Conservation (phyloP, 2,329 filamentous ascomycete species). For the Ascochyta koolunga region DNA sequence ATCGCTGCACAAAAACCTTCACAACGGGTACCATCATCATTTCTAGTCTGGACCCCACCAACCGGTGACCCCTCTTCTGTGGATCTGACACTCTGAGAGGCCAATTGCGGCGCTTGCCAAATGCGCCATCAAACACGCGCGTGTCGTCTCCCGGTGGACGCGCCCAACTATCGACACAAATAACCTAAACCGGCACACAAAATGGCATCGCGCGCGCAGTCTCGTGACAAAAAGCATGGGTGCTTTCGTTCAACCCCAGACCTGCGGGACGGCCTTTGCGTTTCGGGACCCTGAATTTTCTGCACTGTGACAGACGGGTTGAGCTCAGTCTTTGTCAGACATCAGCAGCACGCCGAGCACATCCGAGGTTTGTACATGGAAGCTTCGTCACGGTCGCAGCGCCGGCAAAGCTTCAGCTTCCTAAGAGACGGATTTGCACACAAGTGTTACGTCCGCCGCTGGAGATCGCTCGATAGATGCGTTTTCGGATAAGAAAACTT, state of each 20-base stretch:
- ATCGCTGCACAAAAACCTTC: conserved; percentile 44
- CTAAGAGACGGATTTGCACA: conserved; percentile 6
- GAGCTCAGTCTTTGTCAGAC: conserved; percentile 24
- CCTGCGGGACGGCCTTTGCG: conserved; percentile 30
- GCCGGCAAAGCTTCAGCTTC: conserved; percentile 10
- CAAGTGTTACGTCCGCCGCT: conserved; percentile 16
- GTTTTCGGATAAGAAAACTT: conserved; percentile 15
- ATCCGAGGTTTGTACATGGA: conserved; percentile 21
- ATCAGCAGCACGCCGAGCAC: conserved; percentile 21
- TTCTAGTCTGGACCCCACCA: conserved; percentile 42
- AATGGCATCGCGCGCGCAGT: conserved; percentile 32
- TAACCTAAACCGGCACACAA: conserved; percentile 24
- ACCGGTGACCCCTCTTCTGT: conserved; percentile 43
- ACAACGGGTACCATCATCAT: conserved; percentile 27
- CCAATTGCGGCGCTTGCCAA: conserved; percentile 40
- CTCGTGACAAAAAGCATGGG: conserved; percentile 39
- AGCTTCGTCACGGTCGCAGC: conserved; percentile 16
- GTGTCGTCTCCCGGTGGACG: conserved; percentile 43
- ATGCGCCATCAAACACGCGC: conserved; percentile 31
- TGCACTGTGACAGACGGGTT: conserved; percentile 26
- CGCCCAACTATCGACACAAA: conserved; percentile 42
- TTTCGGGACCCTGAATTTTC: conserved; percentile 42
- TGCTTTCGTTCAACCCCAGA: conserved; percentile 32
- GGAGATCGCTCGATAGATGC: conserved; percentile 13
- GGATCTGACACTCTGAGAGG: conserved; percentile 38